These are phyloP conservation scores for Tuctoria greenei DNA, from an alignment of 176 grass and related monocot species.

Conservation along the genomic window DNA sequence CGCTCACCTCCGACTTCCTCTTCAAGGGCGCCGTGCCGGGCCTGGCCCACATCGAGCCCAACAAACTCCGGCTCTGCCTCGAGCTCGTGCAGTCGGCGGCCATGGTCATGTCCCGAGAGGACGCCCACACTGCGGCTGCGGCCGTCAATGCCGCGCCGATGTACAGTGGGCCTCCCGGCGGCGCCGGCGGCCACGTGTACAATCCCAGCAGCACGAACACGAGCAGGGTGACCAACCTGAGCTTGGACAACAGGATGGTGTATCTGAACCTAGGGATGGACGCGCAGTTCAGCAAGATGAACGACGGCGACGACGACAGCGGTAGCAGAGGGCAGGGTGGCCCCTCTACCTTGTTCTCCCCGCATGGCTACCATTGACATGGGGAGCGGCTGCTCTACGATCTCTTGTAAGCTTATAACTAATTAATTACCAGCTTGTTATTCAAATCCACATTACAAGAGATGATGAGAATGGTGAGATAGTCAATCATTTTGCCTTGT, in stretches of 20 bases:
- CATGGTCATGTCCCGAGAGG: constrained; percentile 93
- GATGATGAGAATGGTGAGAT: constrained; percentile 18
- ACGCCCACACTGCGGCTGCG: constrained; percentile 41
- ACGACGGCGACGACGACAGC: constrained; percentile 51
- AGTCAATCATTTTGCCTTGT: constrained; percentile 45
- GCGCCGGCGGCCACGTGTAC: constrained; percentile 31
- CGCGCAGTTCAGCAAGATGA: constrained; percentile 80
- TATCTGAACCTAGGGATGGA: constrained; percentile 96
- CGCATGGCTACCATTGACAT: constrained; percentile 82
- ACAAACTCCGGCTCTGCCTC: constrained; percentile 95
- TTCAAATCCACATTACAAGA: constrained; percentile 67
- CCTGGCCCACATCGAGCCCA: constrained; percentile 89
- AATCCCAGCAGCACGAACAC: constrained; percentile 51
- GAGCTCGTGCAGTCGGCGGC: constrained; percentile 97
- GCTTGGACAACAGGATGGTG: constrained; percentile 93
- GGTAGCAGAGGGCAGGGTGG: constrained; percentile 46
- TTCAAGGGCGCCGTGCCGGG: constrained; percentile 96
- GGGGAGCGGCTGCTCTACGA: constrained; percentile 8
- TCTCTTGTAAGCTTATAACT: constrained; percentile 85
- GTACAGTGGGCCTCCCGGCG: constrained; percentile 46
- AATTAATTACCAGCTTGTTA: constrained; percentile 45
- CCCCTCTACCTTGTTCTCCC: constrained; percentile 71
- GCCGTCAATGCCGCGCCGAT: constrained; percentile 47
- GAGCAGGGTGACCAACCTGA: constrained; percentile 78
- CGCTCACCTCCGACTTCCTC: constrained; percentile 97